Conservation (phyloP, 129 eudicot genomes). For the Saussurea involucrata region DNA sequence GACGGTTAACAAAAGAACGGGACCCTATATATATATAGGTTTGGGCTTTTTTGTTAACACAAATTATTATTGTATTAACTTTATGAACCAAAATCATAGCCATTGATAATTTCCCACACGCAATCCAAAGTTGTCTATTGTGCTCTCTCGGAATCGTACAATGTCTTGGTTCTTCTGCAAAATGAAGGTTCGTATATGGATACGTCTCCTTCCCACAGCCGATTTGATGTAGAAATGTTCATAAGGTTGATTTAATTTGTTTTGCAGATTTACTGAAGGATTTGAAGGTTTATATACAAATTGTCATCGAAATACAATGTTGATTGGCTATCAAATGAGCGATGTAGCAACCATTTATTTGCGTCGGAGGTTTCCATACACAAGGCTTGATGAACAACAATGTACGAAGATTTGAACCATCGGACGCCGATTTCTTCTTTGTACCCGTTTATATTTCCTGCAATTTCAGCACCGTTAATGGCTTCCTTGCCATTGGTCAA, state of each 20-base stretch:
- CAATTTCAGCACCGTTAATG: slow-evolving; percentile 73
- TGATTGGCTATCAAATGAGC: slow-evolving; percentile 51
- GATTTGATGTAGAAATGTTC: not conserved
- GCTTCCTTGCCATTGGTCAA: slow-evolving; percentile 81
- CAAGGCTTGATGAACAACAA: slow-evolving; percentile 51
- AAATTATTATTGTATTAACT: no score
- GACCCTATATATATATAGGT: no score
- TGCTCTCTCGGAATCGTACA: slow-evolving; percentile 37
- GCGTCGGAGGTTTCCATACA: slow-evolving; percentile 90
- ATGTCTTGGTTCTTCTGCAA: not conserved
- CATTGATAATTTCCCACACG: slow-evolving; percentile 19
- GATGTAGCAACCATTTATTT: slow-evolving; percentile 70
- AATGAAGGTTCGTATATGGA: slow-evolving; percentile 8
- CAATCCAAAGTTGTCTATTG: slow-evolving; percentile 17
- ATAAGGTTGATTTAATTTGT: not conserved
- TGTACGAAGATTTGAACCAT: slow-evolving; percentile 59
- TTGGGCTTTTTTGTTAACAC: no score
- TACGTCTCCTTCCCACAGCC: not conserved
- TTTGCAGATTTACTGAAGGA: slow-evolving; percentile 33
- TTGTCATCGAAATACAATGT: slow-evolving; percentile 64
- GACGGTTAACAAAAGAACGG: no score
- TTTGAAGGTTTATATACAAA: slow-evolving; percentile 60
- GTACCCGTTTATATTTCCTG: slow-evolving; percentile 91
- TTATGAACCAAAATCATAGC: no score
- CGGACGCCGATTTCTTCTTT: slow-evolving; percentile 80